phyloP scores from a whole-genome alignment of 2,329 filamentous ascomycete genomes.

The Epichloe bromicola region DNA sequence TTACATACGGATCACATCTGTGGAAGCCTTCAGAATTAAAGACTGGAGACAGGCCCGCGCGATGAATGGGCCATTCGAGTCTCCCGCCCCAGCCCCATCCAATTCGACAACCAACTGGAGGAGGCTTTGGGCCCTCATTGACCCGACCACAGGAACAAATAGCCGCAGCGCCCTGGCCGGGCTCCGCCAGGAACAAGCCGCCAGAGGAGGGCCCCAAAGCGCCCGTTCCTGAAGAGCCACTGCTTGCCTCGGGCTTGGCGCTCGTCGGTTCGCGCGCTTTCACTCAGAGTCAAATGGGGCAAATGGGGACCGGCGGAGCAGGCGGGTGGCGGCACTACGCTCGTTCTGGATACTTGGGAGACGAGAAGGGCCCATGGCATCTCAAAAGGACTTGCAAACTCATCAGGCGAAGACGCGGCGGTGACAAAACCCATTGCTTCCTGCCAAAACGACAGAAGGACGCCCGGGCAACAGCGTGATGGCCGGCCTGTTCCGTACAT shows the following conservation, averaged over 20 bases:
- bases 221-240: slow-evolving; percentile 1
- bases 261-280: not conserved
- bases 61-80: not conserved
- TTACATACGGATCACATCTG: not conserved
- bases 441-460: not conserved
- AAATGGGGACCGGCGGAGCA: not conserved
- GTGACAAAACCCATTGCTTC: not conserved
- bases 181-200: too few species aligned
- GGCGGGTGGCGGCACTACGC: not conserved
- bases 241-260: not conserved
- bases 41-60: too few species aligned
- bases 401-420: not conserved
- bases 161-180: too few species aligned
- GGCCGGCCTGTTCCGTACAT: too few species aligned
- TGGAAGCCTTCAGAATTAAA: not conserved
- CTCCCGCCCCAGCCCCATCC: too few species aligned
- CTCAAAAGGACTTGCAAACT: not conserved
- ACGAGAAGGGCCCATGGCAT: not conserved
- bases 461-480: too few species aligned
- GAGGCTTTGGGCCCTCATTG: too few species aligned
- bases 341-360: not conserved
- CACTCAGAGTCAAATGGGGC: not conserved
- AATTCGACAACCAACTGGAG: too few species aligned
- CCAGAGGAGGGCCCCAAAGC: not conserved
- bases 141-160: too few species aligned